Conservation (phyloP, 2,329 filamentous ascomycete genomes). For the Diaporthe sp. region DNA sequence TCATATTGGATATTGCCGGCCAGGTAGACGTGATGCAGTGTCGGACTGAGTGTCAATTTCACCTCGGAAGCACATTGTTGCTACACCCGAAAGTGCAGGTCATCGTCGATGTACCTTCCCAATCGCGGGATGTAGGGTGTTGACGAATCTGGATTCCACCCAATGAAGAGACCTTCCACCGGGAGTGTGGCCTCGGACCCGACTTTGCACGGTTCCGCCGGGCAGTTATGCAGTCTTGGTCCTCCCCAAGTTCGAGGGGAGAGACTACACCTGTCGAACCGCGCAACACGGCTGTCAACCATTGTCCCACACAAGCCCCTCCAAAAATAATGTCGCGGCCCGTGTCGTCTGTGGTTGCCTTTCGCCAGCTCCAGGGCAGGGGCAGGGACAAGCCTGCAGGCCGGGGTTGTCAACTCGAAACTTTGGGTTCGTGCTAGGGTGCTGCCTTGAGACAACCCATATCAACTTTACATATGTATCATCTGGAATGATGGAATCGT, state of each 20-base stretch:
- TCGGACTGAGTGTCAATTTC: neutral
- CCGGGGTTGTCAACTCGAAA: slow-evolving; percentile 30
- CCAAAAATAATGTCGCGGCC: slow-evolving; percentile 31
- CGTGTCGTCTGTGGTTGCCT: slow-evolving; percentile 22
- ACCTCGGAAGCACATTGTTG: neutral
- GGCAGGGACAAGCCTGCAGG: slow-evolving; percentile 18
- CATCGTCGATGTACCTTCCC: neutral
- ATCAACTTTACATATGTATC: slow-evolving; percentile 4
- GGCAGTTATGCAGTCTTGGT: slow-evolving; percentile 22
- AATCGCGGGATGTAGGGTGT: neutral
- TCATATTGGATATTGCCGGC: neutral
- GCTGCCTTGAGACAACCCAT: slow-evolving; percentile 23
- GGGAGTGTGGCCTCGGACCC: slow-evolving; percentile 13
- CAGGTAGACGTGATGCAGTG: neutral
- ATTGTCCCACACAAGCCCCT: slow-evolving; percentile 21
- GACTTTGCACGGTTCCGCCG: slow-evolving; percentile 24
- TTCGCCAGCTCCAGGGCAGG: neutral
- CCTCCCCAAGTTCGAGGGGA: neutral
- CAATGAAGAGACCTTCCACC: neutral
- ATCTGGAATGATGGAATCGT: slow-evolving; percentile 19
- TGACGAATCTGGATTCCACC: slow-evolving; percentile 5
- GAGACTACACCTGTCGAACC: slow-evolving; percentile 1
- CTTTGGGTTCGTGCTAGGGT: slow-evolving; percentile 20
- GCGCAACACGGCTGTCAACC: slow-evolving; percentile 27
- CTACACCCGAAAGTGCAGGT: neutral